Percentiles rank a stretch among this genome's conserved stretches.
These are phyloP conservation scores for Boechera divaricarpa DNA, from an alignment of 345 rosid genomes.

Conservation along the genomic window DNA sequence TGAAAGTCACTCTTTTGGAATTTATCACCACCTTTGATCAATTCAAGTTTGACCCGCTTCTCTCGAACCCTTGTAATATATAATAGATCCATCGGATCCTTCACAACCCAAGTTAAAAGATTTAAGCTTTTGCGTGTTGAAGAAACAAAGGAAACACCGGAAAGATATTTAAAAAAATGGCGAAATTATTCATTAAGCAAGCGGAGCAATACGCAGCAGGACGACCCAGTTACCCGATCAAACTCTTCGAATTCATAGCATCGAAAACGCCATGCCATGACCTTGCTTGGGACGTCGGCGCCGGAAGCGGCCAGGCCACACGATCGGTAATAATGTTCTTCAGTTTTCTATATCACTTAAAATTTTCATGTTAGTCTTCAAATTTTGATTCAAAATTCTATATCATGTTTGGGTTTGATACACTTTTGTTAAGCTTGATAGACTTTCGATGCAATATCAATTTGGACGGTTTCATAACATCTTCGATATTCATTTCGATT, in stretches of 20 bases:
- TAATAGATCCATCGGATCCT: background rate
- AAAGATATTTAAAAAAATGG: constrained; percentile 48
- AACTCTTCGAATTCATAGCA: constrained; percentile 73
- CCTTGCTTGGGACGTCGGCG: constrained; percentile 90
- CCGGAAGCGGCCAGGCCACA: constrained; percentile 92
- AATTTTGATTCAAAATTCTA: background rate
- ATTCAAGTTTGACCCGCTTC: constrained; percentile 17
- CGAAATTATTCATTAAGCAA: constrained; percentile 73
- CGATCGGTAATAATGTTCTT: constrained; percentile 51
- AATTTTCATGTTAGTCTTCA: background rate
- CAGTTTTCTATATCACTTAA: background rate
- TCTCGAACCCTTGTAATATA: background rate
- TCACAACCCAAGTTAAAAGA: background rate
- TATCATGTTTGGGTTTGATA: background rate
- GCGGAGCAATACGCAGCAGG: constrained; percentile 66
- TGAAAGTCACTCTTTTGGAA: background rate
- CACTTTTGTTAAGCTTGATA: background rate
- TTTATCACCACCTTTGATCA: background rate
- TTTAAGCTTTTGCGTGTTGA: background rate
- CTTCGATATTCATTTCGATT: background rate
- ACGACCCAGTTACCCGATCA: constrained; percentile 71
- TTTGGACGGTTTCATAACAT: too few relatives aligned
- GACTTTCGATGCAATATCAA: too few relatives aligned
- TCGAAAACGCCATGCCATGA: constrained; percentile 67
- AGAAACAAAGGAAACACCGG: background rate